Percentiles rank a stretch among this genome's conserved stretches.
These are phyloP conservation scores for Metschnikowia vanudenii DNA, from an alignment of 805 yeast species.

Conservation along the genomic window DNA sequence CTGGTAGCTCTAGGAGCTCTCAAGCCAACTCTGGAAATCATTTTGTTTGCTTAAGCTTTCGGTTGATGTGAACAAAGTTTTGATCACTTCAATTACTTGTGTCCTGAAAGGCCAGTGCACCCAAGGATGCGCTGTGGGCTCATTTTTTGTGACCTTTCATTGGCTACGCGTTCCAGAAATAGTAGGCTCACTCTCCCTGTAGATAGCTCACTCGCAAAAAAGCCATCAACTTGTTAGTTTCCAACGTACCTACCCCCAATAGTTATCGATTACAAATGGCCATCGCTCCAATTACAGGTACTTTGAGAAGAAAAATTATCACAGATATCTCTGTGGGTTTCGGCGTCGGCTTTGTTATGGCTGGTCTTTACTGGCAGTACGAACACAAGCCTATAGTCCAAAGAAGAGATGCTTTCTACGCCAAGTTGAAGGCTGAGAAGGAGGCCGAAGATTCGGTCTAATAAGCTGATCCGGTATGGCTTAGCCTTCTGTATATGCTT, in stretches of 20 bases:
- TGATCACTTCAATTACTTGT: background rate
- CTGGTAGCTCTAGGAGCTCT: slow-evolving; percentile 25
- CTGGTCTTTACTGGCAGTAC: slow-evolving; percentile 82
- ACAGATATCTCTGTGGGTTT: slow-evolving; percentile 76
- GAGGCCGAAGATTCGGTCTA: slow-evolving; percentile 49
- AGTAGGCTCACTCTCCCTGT: slow-evolving; percentile 12
- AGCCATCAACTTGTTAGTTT: background rate
- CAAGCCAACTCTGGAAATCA: slow-evolving; percentile 28
- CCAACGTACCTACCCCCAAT: slow-evolving; percentile 14
- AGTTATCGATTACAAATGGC: slow-evolving; percentile 45
- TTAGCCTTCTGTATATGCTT: slow-evolving; percentile 2
- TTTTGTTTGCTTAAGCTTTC: slow-evolving; percentile 7
- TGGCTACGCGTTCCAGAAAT: slow-evolving; percentile 10
- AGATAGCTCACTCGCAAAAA: slow-evolving; percentile 5
- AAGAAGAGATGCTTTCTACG: slow-evolving; percentile 83
- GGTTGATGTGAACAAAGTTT: background rate
- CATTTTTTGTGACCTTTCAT: slow-evolving; percentile 14
- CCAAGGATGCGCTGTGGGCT: background rate
- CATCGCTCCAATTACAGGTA: slow-evolving; percentile 83
- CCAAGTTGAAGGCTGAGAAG: slow-evolving; percentile 72
- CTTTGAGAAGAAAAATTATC: slow-evolving; percentile 75
- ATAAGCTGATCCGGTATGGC: background rate
- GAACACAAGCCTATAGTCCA: slow-evolving; percentile 72
- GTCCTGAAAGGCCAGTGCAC: slow-evolving; percentile 5
- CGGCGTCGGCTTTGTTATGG: slow-evolving; percentile 52